phyloP scores from a whole-genome alignment of 2,329 filamentous ascomycete genomes.

The Sphaerulina musiva region DNA sequence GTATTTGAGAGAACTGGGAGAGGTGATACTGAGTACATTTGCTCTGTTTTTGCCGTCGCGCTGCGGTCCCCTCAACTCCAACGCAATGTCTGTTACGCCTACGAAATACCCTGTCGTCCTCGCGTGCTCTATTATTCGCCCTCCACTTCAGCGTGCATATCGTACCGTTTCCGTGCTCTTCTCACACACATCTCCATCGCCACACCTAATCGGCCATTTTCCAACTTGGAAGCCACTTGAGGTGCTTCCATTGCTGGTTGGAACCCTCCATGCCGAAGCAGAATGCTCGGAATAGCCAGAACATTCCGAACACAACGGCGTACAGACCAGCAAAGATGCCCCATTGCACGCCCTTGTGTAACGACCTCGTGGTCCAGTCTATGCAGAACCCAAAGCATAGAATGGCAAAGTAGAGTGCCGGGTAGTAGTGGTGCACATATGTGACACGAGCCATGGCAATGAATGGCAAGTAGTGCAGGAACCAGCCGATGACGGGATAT shows the following conservation, averaged over 20 bases:
- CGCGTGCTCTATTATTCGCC: neutral
- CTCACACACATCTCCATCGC: neutral
- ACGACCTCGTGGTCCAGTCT: constrained; percentile 71
- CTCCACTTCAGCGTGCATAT: constrained; percentile 3
- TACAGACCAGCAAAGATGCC: constrained; percentile 71
- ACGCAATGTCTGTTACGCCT: constrained; percentile 10
- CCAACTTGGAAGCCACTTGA: constrained; percentile 92
- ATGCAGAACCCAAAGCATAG: constrained; percentile 78
- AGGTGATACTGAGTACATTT: constrained; percentile 13
- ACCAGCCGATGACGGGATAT: constrained; percentile 89
- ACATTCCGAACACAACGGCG: constrained; percentile 66
- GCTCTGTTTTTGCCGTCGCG: constrained; percentile 7
- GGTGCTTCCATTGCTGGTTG: constrained; percentile 76
- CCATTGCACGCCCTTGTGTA: constrained; percentile 58
- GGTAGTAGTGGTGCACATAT: constrained; percentile 99
- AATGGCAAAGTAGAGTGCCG: constrained; percentile 95
- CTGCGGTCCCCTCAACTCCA: constrained; percentile 9
- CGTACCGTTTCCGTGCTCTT: neutral
- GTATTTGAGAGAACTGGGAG: neutral
- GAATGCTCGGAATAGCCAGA: constrained; percentile 84
- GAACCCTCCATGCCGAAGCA: constrained; percentile 91
- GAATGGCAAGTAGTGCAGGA: constrained; percentile 93
- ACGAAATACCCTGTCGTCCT: constrained; percentile 1
- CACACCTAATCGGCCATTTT: constrained; percentile 51
- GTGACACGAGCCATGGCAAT: constrained; percentile 97